Evolutionary conservation across 306 rosid genomes (phyloP).

Genomic region (Gleditsia sinensis): DNA sequence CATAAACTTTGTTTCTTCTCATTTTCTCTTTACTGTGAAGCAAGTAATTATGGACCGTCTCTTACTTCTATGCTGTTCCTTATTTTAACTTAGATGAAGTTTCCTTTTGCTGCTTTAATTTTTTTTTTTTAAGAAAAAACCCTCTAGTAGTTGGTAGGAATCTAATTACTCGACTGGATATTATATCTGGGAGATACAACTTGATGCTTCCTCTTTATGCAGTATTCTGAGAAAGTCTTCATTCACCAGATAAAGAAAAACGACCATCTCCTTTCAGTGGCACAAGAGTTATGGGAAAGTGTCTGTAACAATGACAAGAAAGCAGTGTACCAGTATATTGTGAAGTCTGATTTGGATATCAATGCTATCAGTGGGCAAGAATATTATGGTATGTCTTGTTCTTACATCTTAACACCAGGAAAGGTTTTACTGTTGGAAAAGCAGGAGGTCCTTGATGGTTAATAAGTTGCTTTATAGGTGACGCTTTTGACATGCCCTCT

Average conservation of each 20-base stretch:
- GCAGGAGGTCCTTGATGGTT: constrained; percentile 4
- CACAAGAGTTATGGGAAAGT: constrained; percentile 59
- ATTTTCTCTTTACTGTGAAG: neutral
- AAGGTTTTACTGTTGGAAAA: constrained; percentile 28
- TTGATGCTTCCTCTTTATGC: constrained; percentile 44
- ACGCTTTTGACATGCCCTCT: constrained; percentile 43
- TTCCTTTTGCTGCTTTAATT: constrained; percentile 12
- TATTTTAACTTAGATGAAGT: constrained; percentile 9
- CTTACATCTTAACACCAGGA: constrained; percentile 24
- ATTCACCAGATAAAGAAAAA: constrained; percentile 42
- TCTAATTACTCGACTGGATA: constrained; percentile 25
- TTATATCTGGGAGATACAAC: constrained; percentile 30
- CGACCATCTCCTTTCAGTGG: constrained; percentile 33
- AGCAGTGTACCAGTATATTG: constrained; percentile 62
- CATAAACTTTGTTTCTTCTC: neutral
- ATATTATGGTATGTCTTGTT: constrained; percentile 46
- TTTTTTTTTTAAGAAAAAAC: too few relatives aligned
- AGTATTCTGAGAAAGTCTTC: constrained; percentile 71
- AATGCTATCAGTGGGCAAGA: constrained; percentile 46
- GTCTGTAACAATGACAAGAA: constrained; percentile 67
- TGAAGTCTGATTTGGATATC: constrained; percentile 55
- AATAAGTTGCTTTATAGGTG: constrained; percentile 43
- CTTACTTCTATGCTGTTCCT: neutral
- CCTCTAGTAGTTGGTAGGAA: constrained; percentile 10
- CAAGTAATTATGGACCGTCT: neutral